Evolutionary conservation across 2,329 filamentous ascomycete species (phyloP).

Genomic region (Fusarium decemcellulare): DNA sequence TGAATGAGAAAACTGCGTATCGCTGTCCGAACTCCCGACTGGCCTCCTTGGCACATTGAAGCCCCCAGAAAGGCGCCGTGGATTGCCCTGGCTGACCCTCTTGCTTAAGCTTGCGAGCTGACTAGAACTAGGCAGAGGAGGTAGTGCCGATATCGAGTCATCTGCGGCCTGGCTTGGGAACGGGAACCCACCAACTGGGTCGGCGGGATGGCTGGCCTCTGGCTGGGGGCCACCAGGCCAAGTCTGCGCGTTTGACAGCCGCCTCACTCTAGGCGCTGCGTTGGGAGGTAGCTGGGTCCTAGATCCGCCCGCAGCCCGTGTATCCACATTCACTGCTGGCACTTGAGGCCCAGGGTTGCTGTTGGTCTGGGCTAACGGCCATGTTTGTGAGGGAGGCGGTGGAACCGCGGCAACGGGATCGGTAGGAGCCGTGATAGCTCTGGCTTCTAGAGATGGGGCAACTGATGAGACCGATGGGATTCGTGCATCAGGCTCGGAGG

Average conservation of each 20-base stretch:
- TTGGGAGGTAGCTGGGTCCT: conserved; percentile 23
- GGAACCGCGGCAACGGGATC: conserved; percentile 13
- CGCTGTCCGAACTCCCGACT: conserved; percentile 52
- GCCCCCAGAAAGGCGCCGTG: conserved; percentile 60
- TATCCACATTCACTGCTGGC: conserved; percentile 49
- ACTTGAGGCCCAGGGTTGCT: conserved; percentile 30
- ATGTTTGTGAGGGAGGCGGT: conserved; percentile 20
- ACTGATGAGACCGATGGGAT: conserved; percentile 37
- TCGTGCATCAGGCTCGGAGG: conserved; percentile 13
- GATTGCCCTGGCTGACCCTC: conserved; percentile 54
- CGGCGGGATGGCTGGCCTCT: conserved; percentile 41
- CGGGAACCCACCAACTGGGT: conserved; percentile 52
- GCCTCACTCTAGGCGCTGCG: conserved; percentile 42
- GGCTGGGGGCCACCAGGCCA: conserved; percentile 60
- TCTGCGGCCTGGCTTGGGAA: conserved; percentile 56
- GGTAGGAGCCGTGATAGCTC: conserved; percentile 31
- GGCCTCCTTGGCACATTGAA: conserved; percentile 59
- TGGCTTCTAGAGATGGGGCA: conserved; percentile 19
- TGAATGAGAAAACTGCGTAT: conserved; percentile 32
- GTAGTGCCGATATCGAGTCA: conserved; percentile 54
- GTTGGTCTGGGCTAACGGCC: conserved; percentile 16
- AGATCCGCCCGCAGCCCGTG: conserved; percentile 43
- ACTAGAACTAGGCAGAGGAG: conserved; percentile 56
- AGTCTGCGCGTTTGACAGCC: conserved; percentile 56
- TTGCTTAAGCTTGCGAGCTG: conserved; percentile 56